phyloP scores from a whole-genome alignment of 164 flowering plant species.

The Berberis vulgaris region DNA sequence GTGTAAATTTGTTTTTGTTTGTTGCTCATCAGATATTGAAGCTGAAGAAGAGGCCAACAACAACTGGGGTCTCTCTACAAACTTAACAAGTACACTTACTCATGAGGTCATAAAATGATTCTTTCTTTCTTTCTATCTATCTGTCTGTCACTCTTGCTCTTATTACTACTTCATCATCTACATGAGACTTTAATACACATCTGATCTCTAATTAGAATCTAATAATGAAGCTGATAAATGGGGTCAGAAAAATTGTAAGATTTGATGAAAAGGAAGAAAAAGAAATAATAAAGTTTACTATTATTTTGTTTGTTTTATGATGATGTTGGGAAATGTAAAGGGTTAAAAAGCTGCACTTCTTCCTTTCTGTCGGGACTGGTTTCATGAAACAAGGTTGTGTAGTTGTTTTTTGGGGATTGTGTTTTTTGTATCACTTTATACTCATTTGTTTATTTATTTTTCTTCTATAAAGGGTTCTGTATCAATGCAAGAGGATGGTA shows the following conservation, averaged over 20 bases:
- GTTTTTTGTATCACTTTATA: neutral
- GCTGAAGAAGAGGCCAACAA: slow-evolving; percentile 46
- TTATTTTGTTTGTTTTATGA: neutral
- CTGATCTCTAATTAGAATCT: no score
- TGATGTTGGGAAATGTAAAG: slow-evolving; percentile 64
- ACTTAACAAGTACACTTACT: slow-evolving; percentile 10
- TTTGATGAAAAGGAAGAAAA: slow-evolving; percentile 2
- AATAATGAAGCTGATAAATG: no score
- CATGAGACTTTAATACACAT: no score
- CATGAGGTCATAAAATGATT: no score
- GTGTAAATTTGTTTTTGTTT: slow-evolving; percentile 20
- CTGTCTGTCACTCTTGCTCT: no score
- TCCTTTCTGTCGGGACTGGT: slow-evolving; percentile 65
- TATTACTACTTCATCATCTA: no score
- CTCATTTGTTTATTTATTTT: slow-evolving; percentile 5
- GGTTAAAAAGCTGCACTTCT: slow-evolving; percentile 52
- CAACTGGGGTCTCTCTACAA: slow-evolving; percentile 43
- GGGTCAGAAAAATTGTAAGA: neutral
- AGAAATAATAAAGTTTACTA: neutral
- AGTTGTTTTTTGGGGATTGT: slow-evolving; percentile 18
- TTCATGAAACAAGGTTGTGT: slow-evolving; percentile 28
- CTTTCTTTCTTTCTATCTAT: no score
- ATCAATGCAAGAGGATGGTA: slow-evolving; percentile 1
- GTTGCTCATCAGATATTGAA: slow-evolving; percentile 32
- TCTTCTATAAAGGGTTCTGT: slow-evolving; percentile 36